Conservation (phyloP, 306 rosid species). For the Trichosanthes truncata region DNA sequence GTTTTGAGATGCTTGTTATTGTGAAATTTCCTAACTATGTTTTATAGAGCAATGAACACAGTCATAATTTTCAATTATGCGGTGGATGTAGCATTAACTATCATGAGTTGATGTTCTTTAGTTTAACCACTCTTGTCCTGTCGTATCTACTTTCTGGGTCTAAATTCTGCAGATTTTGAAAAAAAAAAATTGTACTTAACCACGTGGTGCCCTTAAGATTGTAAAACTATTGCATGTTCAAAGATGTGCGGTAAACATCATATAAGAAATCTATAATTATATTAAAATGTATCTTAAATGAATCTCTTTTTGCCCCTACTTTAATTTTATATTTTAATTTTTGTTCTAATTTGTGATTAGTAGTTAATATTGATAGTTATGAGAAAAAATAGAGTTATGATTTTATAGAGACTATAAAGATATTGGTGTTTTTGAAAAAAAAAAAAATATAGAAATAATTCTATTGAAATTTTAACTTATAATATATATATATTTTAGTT, state of each 20-base stretch:
- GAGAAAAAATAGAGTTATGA: not conserved
- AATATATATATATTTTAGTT: not conserved
- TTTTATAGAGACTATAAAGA: too few species aligned
- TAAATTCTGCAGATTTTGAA: not conserved
- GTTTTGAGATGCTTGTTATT: not conserved
- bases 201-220: not conserved
- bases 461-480: not conserved
- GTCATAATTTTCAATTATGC: not conserved
- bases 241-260: not conserved
- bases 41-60: not conserved
- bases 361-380: not conserved
- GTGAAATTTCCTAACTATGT: not conserved
- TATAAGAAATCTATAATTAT: not conserved
- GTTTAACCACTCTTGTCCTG: too few species aligned
- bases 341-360: too few species aligned
- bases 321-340: too few species aligned
- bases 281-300: not conserved
- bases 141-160: not conserved
- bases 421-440: too few species aligned
- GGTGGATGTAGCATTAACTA: not conserved
- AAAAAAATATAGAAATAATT: not conserved
- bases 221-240: not conserved
- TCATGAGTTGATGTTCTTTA: not conserved
- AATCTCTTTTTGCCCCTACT: not conserved
- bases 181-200: not conserved